phyloP scores from a whole-genome alignment of 2,329 filamentous ascomycete genomes.

The Gremmenia infestans region DNA sequence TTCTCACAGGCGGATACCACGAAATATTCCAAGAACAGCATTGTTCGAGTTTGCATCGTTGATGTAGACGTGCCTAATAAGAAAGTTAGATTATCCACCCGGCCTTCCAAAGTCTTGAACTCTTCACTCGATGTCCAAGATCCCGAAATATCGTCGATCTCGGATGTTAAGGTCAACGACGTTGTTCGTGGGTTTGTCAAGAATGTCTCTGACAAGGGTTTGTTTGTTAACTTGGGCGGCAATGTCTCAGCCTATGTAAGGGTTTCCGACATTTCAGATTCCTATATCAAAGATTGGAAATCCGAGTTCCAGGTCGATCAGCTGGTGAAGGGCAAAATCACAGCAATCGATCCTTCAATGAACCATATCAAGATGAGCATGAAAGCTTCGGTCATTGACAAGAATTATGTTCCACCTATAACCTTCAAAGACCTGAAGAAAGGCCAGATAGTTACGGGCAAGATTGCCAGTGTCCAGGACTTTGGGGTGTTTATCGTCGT shows the following conservation, averaged over 20 bases:
- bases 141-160: constrained; percentile 64
- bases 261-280: constrained; percentile 83
- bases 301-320: constrained; percentile 82
- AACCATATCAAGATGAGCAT: constrained; percentile 80
- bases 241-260: constrained; percentile 78
- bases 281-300: constrained; percentile 94
- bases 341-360: constrained; percentile 61
- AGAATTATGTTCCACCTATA: constrained; percentile 69
- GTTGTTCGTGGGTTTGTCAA: constrained; percentile 88
- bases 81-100: constrained; percentile 71
- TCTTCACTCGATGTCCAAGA: constrained; percentile 79
- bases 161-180: constrained; percentile 71
- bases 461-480: constrained; percentile 87
- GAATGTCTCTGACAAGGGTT: constrained; percentile 79
- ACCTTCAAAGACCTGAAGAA: constrained; percentile 71
- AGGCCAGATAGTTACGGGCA: constrained; percentile 82
- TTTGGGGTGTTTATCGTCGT: constrained; percentile 93
- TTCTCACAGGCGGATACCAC: constrained; percentile 74
- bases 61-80: constrained; percentile 81
- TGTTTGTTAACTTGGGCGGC: constrained; percentile 81
- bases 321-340: constrained; percentile 81
- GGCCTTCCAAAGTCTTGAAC: constrained; percentile 84
- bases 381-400: constrained; percentile 78
- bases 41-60: constrained; percentile 81
- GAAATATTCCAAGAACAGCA: constrained; percentile 75